A percentile compares a stretch with the other conserved stretches of the same genome.
Evolutionary conservation across 495 filamentous ascomycete species (phyloP).

Genomic region (Venustampulla echinocandica): DNA sequence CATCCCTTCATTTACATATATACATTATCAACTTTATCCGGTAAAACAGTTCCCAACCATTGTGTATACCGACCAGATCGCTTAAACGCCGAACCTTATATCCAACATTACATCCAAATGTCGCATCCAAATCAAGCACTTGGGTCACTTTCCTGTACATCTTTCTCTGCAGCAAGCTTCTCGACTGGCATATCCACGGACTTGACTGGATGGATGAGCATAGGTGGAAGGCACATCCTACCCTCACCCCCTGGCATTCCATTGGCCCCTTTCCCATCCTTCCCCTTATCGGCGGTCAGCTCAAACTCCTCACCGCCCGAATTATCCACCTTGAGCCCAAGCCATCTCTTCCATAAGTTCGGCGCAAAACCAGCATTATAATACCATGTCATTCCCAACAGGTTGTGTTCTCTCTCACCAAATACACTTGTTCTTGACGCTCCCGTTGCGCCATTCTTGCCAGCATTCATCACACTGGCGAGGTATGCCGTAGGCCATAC

Average conservation of each 20-base stretch:
- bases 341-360: slow-evolving; percentile 80
- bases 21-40: no score
- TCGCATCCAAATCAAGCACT: slow-evolving; percentile 1
- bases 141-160: slow-evolving; percentile 22
- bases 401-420: slow-evolving; percentile 83
- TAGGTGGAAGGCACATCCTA: slow-evolving; percentile 86
- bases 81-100: slow-evolving; percentile 3
- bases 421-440: slow-evolving; percentile 69
- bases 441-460: slow-evolving; percentile 66
- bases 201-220: slow-evolving; percentile 93
- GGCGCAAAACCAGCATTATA: slow-evolving; percentile 81
- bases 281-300: slow-evolving; percentile 47
- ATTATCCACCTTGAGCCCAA: slow-evolving; percentile 75
- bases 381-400: slow-evolving; percentile 85
- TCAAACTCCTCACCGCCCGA: slow-evolving; percentile 82
- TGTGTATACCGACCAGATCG: no score
- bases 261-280: slow-evolving; percentile 36
- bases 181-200: slow-evolving; percentile 71
- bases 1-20: neutral
- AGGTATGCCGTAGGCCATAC: slow-evolving; percentile 77
- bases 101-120: neutral
- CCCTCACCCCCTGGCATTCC: slow-evolving; percentile 54
- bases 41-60: no score
- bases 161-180: slow-evolving; percentile 27
- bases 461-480: slow-evolving; percentile 75